Evolutionary conservation across 352 stramenopile genomes (phyloP), one percentile per base, ranked within the genome.

Genomic region (Globisporangium carolinianum): DNA sequence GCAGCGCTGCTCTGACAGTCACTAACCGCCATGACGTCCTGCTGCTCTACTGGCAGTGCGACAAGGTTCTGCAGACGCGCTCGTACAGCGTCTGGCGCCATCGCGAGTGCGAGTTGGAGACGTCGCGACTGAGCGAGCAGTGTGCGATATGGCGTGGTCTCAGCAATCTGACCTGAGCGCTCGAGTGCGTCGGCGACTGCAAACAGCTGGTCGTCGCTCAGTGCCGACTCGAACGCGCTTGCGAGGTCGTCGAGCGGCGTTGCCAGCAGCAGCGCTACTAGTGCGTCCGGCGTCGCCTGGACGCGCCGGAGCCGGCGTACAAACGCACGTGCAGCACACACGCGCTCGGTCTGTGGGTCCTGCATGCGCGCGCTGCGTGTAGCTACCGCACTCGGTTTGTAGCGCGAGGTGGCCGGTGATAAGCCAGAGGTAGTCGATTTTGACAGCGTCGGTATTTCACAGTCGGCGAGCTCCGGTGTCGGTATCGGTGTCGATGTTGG

Each of bases 141-240:
- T 3, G 12, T 12, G 4, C 47, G n/a, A 17, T 55, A 47, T 15
- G 42, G n/a, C 24, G 8, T 8, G 6, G 2, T 5, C 17, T 32
- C 43, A 6, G 4, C 12, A 17, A 36, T 49, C n/a, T n/a, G 14
- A 32, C 37, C 46, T 7, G 45, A 36, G 24, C 17, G 10, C 17
- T 11, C 18, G 15, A 66, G 41, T 8, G 41, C 49, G n/a, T 63
- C 48, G 14, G 63, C 53, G 18, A 66, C 18, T 1, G 43, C 11
- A 5, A 62, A 50, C 11, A 63, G 55, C 12, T 58, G 60, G 18
- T 62, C 56, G 15, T 66, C 60, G 6, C 51, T 38, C 6, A 66
- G 50, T 1, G 60, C 53, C 0, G 43, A 47, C 9, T 57, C 51
- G 17, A 66, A 50, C 10, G 60, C 55, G 7, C 47, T 8, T 18